These are phyloP conservation scores for Diaporthe vexans DNA, from an alignment of 2,329 filamentous ascomycete genomes.

Conservation along the genomic window DNA sequence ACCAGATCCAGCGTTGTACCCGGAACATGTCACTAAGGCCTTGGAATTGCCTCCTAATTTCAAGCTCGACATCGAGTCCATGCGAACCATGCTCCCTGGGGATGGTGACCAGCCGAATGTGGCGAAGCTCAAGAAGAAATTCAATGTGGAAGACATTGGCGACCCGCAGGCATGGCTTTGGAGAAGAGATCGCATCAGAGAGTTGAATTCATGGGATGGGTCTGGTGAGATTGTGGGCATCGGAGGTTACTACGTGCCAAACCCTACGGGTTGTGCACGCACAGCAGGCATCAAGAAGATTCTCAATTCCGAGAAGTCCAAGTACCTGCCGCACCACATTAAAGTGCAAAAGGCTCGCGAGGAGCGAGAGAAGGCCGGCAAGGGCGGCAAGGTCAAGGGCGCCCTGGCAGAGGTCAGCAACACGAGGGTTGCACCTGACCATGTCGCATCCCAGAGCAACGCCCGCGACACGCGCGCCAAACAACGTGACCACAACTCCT, in stretches of 20 bases:
- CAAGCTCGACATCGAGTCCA: constrained; percentile 59
- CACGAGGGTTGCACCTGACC: constrained; percentile 81
- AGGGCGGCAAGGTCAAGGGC: constrained; percentile 73
- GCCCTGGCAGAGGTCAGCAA: constrained; percentile 77
- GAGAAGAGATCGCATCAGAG: constrained; percentile 68
- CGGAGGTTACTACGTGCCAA: constrained; percentile 84
- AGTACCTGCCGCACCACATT: constrained; percentile 97
- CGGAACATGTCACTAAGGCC: constrained; percentile 62
- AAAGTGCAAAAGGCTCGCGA: constrained; percentile 93
- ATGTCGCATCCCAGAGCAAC: constrained; percentile 86
- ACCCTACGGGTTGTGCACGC: constrained; percentile 85
- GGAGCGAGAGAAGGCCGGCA: constrained; percentile 81
- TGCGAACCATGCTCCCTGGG: constrained; percentile 60
- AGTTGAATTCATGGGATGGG: constrained; percentile 63
- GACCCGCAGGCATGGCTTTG: constrained; percentile 70
- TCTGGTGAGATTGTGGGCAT: constrained; percentile 56
- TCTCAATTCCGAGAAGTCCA: constrained; percentile 96
- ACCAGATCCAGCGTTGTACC: constrained; percentile 62
- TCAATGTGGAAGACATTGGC: constrained; percentile 58
- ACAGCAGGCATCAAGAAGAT: constrained; percentile 97
- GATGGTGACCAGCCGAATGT: constrained; percentile 64
- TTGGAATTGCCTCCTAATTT: constrained; percentile 61
- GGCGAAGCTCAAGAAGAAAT: constrained; percentile 63
- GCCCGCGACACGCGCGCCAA: constrained; percentile 96
- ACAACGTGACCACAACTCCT: constrained; percentile 93